A percentile compares a stretch with the other conserved stretches of the same genome.
Evolutionary conservation across 2,329 filamentous ascomycete genomes (phyloP).

Genomic region (Fusarium musae): DNA sequence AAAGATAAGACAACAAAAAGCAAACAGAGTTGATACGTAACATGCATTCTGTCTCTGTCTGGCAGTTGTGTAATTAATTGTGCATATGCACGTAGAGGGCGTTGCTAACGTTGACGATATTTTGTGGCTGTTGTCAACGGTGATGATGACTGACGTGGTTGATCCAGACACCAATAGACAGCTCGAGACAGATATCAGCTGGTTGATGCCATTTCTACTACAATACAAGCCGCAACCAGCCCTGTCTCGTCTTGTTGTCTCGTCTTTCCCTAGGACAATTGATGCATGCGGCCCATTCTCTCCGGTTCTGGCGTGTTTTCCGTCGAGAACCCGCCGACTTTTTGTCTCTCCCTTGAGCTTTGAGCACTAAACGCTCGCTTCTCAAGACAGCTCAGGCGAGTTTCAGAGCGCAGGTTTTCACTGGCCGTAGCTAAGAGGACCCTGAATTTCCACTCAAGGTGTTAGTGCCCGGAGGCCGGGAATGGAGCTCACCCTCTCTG

Average conservation of each 20-base stretch:
- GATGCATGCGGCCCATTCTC: slow-evolving; percentile 1
- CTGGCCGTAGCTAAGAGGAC: slow-evolving; percentile 7
- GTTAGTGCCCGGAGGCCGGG: neutral
- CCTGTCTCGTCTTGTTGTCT: neutral
- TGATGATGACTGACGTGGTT: slow-evolving; percentile 39
- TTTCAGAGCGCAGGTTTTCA: slow-evolving; percentile 22
- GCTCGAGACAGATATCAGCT: neutral
- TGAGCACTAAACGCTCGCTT: slow-evolving; percentile 3
- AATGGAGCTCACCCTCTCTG: neutral
- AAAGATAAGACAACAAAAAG: slow-evolving; percentile 11
- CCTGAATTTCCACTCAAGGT: slow-evolving; percentile 14
- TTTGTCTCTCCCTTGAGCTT: slow-evolving; percentile 6
- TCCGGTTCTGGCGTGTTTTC: neutral
- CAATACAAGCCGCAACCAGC: neutral
- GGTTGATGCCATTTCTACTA: neutral
- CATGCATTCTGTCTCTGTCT: slow-evolving; percentile 4
- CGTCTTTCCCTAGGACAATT: neutral
- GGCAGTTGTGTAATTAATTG: slow-evolving; percentile 15
- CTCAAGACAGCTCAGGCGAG: slow-evolving; percentile 20
- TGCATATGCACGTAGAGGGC: slow-evolving; percentile 19
- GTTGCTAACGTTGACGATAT: neutral
- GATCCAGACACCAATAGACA: slow-evolving; percentile 7
- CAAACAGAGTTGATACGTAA: neutral
- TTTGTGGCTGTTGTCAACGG: slow-evolving; percentile 27
- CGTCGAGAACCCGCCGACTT: neutral